These are phyloP conservation scores for Atalantia buxifolia DNA, from an alignment of 345 rosid genomes.

Conservation along the genomic window DNA sequence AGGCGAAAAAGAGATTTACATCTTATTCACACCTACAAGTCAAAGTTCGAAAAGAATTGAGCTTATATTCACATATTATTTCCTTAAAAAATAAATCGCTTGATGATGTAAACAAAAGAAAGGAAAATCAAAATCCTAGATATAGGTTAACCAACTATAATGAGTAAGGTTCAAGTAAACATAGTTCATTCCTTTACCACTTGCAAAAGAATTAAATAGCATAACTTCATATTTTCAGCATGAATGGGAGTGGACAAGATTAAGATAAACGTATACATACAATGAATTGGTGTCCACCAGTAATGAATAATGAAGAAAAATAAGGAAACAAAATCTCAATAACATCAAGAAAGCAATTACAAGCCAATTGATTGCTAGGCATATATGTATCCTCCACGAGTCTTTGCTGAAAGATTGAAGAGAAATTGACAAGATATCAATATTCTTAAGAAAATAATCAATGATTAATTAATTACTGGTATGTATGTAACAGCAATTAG, in stretches of 20 bases:
- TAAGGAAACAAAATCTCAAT: not conserved
- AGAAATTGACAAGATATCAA: no score
- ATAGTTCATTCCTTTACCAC: not conserved
- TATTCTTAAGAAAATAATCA: not conserved
- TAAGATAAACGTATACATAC: not conserved
- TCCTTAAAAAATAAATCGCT: no score
- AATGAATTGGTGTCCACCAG: not conserved
- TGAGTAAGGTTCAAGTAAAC: not conserved
- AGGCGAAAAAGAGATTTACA: no score
- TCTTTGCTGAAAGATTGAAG: no score
- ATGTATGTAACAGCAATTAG: not conserved
- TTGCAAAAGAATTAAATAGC: not conserved
- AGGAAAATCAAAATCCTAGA: not conserved
- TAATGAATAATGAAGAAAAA: no score
- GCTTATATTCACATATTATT: no score
- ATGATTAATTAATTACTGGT: not conserved
- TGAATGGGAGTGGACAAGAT: not conserved
- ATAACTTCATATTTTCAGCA: not conserved
- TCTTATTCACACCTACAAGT: no score
- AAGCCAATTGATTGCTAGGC: not conserved
- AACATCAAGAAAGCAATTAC: not conserved
- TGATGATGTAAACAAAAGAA: not conserved
- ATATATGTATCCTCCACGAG: not conserved
- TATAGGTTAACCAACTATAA: not conserved
- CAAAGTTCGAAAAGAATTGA: no score